Conservation (phyloP, 257 asterid genomes). For the Haberlea rhodopensis region DNA sequence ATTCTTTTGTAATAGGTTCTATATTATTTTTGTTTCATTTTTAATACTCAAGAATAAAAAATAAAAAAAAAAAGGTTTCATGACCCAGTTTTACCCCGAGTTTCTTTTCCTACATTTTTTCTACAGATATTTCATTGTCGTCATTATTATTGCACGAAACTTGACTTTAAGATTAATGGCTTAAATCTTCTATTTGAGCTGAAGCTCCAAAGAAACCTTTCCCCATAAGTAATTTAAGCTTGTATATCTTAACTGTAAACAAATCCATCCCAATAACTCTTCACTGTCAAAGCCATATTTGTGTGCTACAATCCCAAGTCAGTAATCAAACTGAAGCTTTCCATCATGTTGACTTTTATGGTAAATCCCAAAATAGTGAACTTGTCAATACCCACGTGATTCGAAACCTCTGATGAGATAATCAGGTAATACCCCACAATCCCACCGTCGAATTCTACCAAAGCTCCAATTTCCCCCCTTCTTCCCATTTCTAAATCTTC, state of each 20-base stretch:
- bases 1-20: neutral
- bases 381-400: slow-evolving; percentile 39
- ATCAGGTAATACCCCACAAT: slow-evolving; percentile 26
- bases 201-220: slow-evolving; percentile 37
- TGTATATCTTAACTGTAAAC: slow-evolving; percentile 32
- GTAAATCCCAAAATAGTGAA: slow-evolving; percentile 37
- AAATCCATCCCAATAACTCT: slow-evolving; percentile 27
- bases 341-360: slow-evolving; percentile 16
- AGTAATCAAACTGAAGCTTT: slow-evolving; percentile 24
- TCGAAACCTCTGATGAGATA: slow-evolving; percentile 37
- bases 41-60: neutral
- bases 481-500: slow-evolving; percentile 49
- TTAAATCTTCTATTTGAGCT: slow-evolving; percentile 1
- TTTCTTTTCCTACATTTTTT: no score
- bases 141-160: neutral
- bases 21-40: neutral
- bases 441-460: slow-evolving; percentile 29
- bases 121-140: neutral
- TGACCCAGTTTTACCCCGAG: neutral
- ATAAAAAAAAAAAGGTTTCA: no score
- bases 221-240: slow-evolving; percentile 32
- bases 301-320: slow-evolving; percentile 15
- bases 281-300: slow-evolving; percentile 9
- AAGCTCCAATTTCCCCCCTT: slow-evolving; percentile 47
- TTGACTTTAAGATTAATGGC: slow-evolving; percentile 16